Percentiles rank a stretch among this genome's conserved stretches.
phyloP scores from a whole-genome alignment of 2,329 filamentous ascomycete species.

The Stemphylium vesicarium region DNA sequence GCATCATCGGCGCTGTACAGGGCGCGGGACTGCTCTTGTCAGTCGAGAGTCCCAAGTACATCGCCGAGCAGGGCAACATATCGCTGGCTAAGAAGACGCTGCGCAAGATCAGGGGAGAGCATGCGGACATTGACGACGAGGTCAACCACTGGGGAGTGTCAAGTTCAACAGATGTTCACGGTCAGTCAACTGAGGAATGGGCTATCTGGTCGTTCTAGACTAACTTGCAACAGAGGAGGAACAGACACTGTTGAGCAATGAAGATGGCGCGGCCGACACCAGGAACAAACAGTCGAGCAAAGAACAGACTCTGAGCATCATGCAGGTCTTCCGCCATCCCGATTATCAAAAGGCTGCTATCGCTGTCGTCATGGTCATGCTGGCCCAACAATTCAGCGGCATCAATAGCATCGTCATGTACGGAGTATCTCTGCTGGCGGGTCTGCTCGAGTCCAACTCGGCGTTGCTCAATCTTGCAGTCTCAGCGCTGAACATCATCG shows the following conservation, averaged over 20 bases:
- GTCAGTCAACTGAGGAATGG: slow-evolving; percentile 19
- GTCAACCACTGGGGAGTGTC: slow-evolving; percentile 58
- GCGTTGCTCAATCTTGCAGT: slow-evolving; percentile 86
- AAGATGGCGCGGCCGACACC: slow-evolving; percentile 35
- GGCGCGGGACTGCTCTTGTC: slow-evolving; percentile 70
- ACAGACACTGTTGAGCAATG: slow-evolving; percentile 67
- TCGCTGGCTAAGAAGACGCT: slow-evolving; percentile 70
- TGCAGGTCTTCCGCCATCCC: slow-evolving; percentile 68
- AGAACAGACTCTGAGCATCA: slow-evolving; percentile 50
- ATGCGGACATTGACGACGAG: slow-evolving; percentile 75
- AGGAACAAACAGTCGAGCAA: slow-evolving; percentile 35
- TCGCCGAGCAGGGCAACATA: slow-evolving; percentile 70
- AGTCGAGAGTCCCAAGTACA: slow-evolving; percentile 87
- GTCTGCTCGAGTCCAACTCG: slow-evolving; percentile 80
- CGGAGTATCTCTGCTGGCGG: slow-evolving; percentile 85
- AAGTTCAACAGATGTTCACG: slow-evolving; percentile 34
- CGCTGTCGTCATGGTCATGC: slow-evolving; percentile 90
- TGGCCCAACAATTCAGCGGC: slow-evolving; percentile 86
- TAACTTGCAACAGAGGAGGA: slow-evolving; percentile 63
- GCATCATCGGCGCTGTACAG: slow-evolving; percentile 71
- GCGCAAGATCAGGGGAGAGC: slow-evolving; percentile 75
- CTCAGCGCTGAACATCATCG: slow-evolving; percentile 83
- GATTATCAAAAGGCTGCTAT: slow-evolving; percentile 81
- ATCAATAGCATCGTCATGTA: slow-evolving; percentile 99
- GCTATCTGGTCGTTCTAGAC: not conserved